Evolutionary conservation across 805 yeast species (phyloP).

Genomic region (Metschnikowia amazonensis): DNA sequence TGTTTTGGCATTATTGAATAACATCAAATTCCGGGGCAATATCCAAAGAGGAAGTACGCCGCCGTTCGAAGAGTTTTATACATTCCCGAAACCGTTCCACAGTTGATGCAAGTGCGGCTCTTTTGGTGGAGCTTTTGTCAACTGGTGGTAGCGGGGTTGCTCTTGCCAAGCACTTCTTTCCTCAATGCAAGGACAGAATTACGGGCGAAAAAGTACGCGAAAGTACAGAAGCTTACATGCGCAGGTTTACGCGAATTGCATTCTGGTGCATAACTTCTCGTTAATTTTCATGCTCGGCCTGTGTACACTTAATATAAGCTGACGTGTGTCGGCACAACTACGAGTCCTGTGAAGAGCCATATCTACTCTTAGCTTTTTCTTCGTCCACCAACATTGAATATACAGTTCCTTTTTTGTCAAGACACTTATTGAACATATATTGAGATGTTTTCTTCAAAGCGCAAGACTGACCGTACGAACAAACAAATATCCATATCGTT

Average conservation of each 20-base stretch:
- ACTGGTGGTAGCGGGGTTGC: no score
- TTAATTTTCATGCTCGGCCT: neutral
- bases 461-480: neutral
- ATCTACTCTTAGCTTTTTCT: neutral
- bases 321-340: neutral
- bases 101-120: no score
- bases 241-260: neutral
- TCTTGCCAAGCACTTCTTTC: neutral
- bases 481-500: conserved; percentile 3
- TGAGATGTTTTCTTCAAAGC: conserved; percentile 3
- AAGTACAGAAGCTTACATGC: neutral
- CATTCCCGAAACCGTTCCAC: no score
- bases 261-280: conserved; percentile 1
- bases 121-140: neutral
- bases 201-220: neutral
- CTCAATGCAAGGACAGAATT: neutral
- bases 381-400: no score
- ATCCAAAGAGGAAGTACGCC: no score
- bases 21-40: neutral
- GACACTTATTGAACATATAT: neutral
- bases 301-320: neutral
- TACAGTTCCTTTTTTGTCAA: neutral
- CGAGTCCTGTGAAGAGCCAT: neutral
- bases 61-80: no score
- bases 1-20: neutral